Percentiles rank a stretch among this genome's conserved stretches.
Conservation (phyloP, 2,329 filamentous ascomycete genomes). For the Ophiosphaerella korrae region DNA sequence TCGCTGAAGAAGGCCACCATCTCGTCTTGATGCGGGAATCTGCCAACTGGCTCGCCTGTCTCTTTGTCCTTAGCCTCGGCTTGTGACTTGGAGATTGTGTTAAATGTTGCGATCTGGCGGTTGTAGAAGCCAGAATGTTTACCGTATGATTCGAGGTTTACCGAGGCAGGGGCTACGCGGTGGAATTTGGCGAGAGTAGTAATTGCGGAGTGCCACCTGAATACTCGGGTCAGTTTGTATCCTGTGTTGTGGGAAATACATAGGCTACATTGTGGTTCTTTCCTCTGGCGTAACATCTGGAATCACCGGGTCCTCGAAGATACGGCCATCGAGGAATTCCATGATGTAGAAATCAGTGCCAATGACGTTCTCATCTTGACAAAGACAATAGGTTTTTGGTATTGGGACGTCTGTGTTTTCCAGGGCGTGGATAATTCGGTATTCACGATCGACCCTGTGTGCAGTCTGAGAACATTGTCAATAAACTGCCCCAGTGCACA, state of each 20-base stretch:
- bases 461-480: constrained; percentile 65
- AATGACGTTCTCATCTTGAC: constrained; percentile 78
- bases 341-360: constrained; percentile 97
- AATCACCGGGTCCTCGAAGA: constrained; percentile 86
- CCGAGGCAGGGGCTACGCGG: constrained; percentile 67
- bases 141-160: constrained; percentile 76
- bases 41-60: constrained; percentile 75
- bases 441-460: constrained; percentile 95
- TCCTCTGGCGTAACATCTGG: constrained; percentile 72
- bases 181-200: constrained; percentile 86
- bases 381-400: constrained; percentile 81
- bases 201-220: constrained; percentile 80
- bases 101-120: constrained; percentile 84
- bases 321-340: constrained; percentile 91
- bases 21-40: constrained; percentile 81
- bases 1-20: constrained; percentile 80
- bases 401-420: constrained; percentile 81
- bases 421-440: constrained; percentile 85
- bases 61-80: constrained; percentile 76
- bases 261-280: constrained; percentile 68
- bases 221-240: constrained; percentile 1
- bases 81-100: constrained; percentile 77
- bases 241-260: not conserved
- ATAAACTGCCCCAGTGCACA: not conserved
- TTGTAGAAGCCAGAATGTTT: constrained; percentile 78